Evolutionary conservation across 2,329 filamentous ascomycete genomes (phyloP).

Genomic region (Fusarium sulawesiense): DNA sequence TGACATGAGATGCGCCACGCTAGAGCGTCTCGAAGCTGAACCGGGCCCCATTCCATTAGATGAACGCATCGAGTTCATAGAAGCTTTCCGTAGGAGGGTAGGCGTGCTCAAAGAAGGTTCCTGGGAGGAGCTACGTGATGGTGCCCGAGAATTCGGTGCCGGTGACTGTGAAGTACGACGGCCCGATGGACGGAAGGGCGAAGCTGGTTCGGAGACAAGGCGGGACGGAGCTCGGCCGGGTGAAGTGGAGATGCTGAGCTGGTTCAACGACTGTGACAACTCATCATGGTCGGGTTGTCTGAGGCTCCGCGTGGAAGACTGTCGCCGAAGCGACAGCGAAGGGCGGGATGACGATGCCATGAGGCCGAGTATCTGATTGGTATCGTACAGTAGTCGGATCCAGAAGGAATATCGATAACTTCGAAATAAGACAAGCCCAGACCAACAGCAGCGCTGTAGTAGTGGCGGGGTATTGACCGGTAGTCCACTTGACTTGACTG

Average conservation of each 20-base stretch:
- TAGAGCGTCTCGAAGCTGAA: slow-evolving; percentile 60
- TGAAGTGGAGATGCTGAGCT: slow-evolving; percentile 56
- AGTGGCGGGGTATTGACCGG: slow-evolving; percentile 17
- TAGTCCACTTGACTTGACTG: slow-evolving; percentile 10
- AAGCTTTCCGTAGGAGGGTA: slow-evolving; percentile 65
- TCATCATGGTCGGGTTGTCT: slow-evolving; percentile 46
- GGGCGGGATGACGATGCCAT: slow-evolving; percentile 49
- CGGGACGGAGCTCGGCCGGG: slow-evolving; percentile 47
- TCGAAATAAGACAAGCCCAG: background rate
- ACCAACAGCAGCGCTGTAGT: background rate
- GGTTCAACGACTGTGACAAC: slow-evolving; percentile 57
- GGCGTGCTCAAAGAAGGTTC: slow-evolving; percentile 62
- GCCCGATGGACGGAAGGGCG: slow-evolving; percentile 55
- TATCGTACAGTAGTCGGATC: slow-evolving; percentile 7
- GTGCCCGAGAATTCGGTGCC: slow-evolving; percentile 44
- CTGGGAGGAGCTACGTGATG: slow-evolving; percentile 57
- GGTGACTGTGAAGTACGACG: slow-evolving; percentile 47
- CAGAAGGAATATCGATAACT: slow-evolving; percentile 29
- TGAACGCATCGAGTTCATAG: slow-evolving; percentile 67
- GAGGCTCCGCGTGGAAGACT: slow-evolving; percentile 50
- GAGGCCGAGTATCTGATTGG: slow-evolving; percentile 8
- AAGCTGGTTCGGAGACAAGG: slow-evolving; percentile 53
- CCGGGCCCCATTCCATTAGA: slow-evolving; percentile 54
- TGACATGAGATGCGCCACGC: slow-evolving; percentile 59
- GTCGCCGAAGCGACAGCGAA: slow-evolving; percentile 50